A percentile compares a stretch with the other conserved stretches of the same genome.
Evolutionary conservation across 257 asterid genomes (phyloP).

Genomic region (Nicotiana tabacum): DNA sequence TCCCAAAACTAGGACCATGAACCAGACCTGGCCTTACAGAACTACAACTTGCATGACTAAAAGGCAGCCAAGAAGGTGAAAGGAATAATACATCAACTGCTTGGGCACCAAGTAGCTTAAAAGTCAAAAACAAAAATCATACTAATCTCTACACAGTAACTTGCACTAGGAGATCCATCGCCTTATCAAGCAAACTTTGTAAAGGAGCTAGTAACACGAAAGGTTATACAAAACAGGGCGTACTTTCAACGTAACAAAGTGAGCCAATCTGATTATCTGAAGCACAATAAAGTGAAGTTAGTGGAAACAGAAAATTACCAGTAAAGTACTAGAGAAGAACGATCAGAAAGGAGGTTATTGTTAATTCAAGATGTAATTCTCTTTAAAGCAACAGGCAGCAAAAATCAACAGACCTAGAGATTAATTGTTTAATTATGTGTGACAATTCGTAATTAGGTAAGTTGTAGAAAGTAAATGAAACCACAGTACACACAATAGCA

Average conservation of each 20-base stretch:
- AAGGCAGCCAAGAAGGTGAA: constrained; percentile 11
- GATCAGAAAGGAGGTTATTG: not conserved
- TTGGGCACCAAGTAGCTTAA: not conserved
- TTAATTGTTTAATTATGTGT: not conserved
- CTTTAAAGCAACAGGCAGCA: not conserved
- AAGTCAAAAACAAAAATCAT: not conserved
- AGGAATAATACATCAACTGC: constrained; percentile 3
- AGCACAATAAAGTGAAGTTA: constrained; percentile 7
- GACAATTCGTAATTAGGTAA: not conserved
- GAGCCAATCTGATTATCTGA: not conserved
- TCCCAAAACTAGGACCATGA: constrained; percentile 10
- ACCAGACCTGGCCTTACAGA: constrained; percentile 15
- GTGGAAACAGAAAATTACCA: not conserved
- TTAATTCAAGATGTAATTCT: not conserved
- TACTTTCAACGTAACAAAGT: not conserved
- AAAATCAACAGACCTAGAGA: not conserved
- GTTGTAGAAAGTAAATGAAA: not conserved
- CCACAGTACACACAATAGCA: not conserved
- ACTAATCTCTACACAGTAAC: constrained; percentile 3
- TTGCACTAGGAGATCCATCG: constrained; percentile 5
- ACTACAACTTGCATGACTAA: not conserved
- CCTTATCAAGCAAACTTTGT: not conserved
- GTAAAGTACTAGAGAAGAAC: not conserved
- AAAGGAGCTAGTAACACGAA: constrained; percentile 2
- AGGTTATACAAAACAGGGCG: not conserved